phyloP scores from a whole-genome alignment of 164 flowering plant genomes.

The Vitis amurensis region DNA sequence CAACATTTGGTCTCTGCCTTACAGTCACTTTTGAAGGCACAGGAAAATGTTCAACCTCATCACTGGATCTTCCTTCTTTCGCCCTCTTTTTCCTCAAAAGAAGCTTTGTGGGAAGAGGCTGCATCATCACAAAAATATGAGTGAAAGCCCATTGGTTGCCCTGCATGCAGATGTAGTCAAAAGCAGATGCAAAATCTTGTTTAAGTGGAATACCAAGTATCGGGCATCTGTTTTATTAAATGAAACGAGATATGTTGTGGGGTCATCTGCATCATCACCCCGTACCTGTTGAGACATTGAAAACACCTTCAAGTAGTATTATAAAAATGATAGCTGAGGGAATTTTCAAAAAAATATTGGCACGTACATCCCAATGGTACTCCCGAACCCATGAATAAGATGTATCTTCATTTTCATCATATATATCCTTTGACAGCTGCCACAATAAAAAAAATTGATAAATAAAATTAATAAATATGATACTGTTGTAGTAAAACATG shows the following conservation, averaged over 20 bases:
- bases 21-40: slow-evolving; percentile 75
- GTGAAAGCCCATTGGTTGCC: slow-evolving; percentile 1
- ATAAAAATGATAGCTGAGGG: neutral
- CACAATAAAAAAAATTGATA: slow-evolving; percentile 13
- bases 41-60: slow-evolving; percentile 86
- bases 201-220: slow-evolving; percentile 55
- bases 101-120: slow-evolving; percentile 96
- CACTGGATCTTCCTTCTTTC: slow-evolving; percentile 73
- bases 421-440: slow-evolving; percentile 81
- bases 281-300: slow-evolving; percentile 54
- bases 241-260: slow-evolving; percentile 71
- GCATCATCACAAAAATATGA: slow-evolving; percentile 23
- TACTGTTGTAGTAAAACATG: neutral
- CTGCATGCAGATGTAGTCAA: neutral
- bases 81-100: slow-evolving; percentile 76
- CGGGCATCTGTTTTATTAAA: slow-evolving; percentile 83
- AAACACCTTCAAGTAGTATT: slow-evolving; percentile 6
- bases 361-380: slow-evolving; percentile 93
- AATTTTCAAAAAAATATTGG: slow-evolving; percentile 2
- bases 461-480: neutral
- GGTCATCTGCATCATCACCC: slow-evolving; percentile 84
- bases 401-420: slow-evolving; percentile 78
- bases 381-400: slow-evolving; percentile 91
- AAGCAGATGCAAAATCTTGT: neutral
- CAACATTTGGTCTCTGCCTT: slow-evolving; percentile 54